Conservation (phyloP, 1,284 basidiomycete species). For the Tremellales sp. region DNA sequence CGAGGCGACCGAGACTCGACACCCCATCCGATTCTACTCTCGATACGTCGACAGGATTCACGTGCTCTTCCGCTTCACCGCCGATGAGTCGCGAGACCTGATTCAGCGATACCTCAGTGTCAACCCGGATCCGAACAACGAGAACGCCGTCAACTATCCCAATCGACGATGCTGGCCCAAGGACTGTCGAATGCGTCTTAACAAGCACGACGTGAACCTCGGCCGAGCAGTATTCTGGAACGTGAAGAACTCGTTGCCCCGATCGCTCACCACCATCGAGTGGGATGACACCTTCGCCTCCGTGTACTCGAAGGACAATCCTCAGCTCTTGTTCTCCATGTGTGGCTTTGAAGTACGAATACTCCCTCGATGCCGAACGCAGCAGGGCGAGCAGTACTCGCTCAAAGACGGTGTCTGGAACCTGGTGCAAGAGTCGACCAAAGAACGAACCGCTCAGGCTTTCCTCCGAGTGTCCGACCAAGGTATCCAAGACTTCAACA, state of each 20-base stretch:
- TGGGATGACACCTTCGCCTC: conserved; percentile 97
- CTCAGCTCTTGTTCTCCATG: conserved; percentile 97
- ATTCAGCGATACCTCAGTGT: conserved; percentile 96
- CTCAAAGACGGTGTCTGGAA: conserved; percentile 98
- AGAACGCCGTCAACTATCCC: conserved; percentile 98
- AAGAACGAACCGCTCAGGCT: conserved; percentile 95
- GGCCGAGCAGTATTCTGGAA: conserved; percentile 99
- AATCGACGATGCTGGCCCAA: conserved; percentile 99
- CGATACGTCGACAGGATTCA: conserved; percentile 91
- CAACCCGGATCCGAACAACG: conserved; percentile 97
- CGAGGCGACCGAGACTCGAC: conserved; percentile 84
- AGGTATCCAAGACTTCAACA: conserved; percentile 92
- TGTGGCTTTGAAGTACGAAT: conserved; percentile 97
- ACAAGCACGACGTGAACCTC: conserved; percentile 99
- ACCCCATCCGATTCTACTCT: conserved; percentile 91
- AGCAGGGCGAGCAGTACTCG: conserved; percentile 93
- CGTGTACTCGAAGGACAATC: conserved; percentile 97
- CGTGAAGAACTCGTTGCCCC: conserved; percentile 92
- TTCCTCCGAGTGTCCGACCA: conserved; percentile 97
- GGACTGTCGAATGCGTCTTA: conserved; percentile 97
- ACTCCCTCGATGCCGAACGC: conserved; percentile 77
- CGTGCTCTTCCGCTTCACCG: conserved; percentile 96
- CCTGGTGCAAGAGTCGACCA: conserved; percentile 89
- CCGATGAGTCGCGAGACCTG: conserved; percentile 94
- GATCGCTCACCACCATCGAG: conserved; percentile 96